A percentile compares a stretch with the other conserved stretches of the same genome.
phyloP scores from a whole-genome alignment of 805 yeast species.

The Candida nemodendra region DNA sequence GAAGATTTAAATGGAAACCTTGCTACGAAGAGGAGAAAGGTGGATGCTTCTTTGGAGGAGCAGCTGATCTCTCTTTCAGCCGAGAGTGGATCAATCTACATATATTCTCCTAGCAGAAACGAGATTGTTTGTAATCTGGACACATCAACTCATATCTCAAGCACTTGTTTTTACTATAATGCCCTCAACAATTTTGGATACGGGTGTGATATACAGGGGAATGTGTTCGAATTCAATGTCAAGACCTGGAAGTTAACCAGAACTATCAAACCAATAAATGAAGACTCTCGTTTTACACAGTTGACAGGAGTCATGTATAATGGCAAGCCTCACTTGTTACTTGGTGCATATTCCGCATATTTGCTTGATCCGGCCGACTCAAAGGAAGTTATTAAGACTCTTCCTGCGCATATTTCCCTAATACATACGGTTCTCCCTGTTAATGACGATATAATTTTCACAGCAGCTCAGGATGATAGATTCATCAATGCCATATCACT shows the following conservation, averaged over 20 bases:
- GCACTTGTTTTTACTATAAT: constrained; percentile 47
- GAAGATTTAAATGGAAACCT: constrained; percentile 8
- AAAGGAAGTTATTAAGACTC: constrained; percentile 44
- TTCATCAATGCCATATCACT: constrained; percentile 70
- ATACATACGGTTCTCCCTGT: constrained; percentile 48
- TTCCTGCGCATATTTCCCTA: constrained; percentile 78
- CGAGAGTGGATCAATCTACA: constrained; percentile 58
- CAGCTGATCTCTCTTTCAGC: constrained; percentile 59
- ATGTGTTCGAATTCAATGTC: constrained; percentile 62
- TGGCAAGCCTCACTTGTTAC: constrained; percentile 44
- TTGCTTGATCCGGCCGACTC: constrained; percentile 44
- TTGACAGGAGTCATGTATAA: constrained; percentile 21
- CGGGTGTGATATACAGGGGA: constrained; percentile 59
- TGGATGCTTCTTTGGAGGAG: constrained; percentile 33
- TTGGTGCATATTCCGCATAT: constrained; percentile 67
- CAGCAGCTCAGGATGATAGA: constrained; percentile 77
- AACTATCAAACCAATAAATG: constrained; percentile 40
- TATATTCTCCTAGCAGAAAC: constrained; percentile 68
- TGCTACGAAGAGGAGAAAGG: constrained; percentile 32
- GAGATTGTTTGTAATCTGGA: constrained; percentile 51
- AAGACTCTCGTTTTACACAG: constrained; percentile 22
- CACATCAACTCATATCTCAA: constrained; percentile 15
- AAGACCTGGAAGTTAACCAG: constrained; percentile 40
- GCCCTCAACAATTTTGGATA: constrained; percentile 45
- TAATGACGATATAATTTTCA: constrained; percentile 49